Percentiles rank a stretch among this genome's conserved stretches.
phyloP scores from a whole-genome alignment of 345 rosid species.

The Mangifera indica region DNA sequence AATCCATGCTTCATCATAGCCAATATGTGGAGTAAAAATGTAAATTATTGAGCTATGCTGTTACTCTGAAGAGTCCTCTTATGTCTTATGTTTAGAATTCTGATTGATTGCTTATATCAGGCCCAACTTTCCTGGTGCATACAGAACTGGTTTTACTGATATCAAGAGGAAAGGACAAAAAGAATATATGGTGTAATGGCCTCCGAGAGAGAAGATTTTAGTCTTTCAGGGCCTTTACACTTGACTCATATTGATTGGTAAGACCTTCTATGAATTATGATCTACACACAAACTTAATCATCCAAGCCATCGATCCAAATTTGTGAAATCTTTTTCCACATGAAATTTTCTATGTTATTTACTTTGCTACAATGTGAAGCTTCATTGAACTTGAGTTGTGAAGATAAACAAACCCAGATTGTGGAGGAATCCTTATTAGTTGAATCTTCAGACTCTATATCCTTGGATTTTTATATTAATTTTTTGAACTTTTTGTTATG shows the following conservation, averaged over 20 bases:
- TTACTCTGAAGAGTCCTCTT: no score
- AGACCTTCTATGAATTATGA: background rate
- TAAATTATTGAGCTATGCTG: no score
- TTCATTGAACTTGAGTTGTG: background rate
- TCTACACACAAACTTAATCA: no score
- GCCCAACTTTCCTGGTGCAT: conserved; percentile 15
- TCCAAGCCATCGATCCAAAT: no score
- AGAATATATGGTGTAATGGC: conserved; percentile 33
- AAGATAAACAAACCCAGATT: background rate
- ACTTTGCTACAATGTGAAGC: no score
- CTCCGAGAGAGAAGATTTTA: conserved; percentile 66
- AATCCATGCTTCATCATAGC: no score
- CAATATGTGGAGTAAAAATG: no score
- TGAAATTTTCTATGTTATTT: no score
- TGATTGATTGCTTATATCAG: background rate
- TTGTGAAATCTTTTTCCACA: no score
- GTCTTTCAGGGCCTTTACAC: conserved; percentile 67
- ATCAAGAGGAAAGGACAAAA: conserved; percentile 17
- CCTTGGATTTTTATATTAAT: background rate
- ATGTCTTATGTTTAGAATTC: no score
- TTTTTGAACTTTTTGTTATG: background rate
- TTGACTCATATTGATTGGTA: conserved; percentile 71
- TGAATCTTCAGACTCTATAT: background rate
- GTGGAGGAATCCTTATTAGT: background rate
- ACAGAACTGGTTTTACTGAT: conserved; percentile 16